Evolutionary conservation across 257 asterid species (phyloP).

Genomic region (Solanum peruvianum): DNA sequence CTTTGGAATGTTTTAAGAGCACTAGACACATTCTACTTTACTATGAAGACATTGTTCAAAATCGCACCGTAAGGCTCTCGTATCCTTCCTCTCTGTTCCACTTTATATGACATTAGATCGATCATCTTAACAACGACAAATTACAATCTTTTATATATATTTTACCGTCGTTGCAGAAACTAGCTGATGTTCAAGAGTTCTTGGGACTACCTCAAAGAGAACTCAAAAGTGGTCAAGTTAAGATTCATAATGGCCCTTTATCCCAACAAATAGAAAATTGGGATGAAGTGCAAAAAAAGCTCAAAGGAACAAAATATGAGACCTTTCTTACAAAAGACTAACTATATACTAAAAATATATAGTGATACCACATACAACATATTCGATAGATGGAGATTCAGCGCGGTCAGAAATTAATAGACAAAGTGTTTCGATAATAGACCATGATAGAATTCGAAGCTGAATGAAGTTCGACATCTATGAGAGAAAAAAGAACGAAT

Average conservation of each 20-base stretch:
- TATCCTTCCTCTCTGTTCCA: background rate
- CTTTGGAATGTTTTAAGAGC: slow-evolving; percentile 52
- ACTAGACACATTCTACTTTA: slow-evolving; percentile 54
- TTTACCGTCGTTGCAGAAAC: slow-evolving; percentile 33
- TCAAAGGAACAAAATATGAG: slow-evolving; percentile 51
- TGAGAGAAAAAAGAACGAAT: background rate
- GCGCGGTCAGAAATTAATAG: background rate
- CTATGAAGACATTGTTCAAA: slow-evolving; percentile 64
- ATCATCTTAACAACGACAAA: background rate
- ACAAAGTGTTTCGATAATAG: background rate
- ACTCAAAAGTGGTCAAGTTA: slow-evolving; percentile 62
- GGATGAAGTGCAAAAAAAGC: slow-evolving; percentile 31
- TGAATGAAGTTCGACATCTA: background rate
- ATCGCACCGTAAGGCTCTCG: slow-evolving; percentile 31
- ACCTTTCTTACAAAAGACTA: slow-evolving; percentile 23
- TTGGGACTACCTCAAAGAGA: slow-evolving; percentile 50
- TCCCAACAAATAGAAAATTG: slow-evolving; percentile 43
- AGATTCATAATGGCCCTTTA: slow-evolving; percentile 59
- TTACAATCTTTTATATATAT: background rate
- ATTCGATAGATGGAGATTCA: background rate
- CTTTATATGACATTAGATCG: background rate
- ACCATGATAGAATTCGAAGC: background rate
- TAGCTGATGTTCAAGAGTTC: slow-evolving; percentile 60
- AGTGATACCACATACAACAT: background rate
- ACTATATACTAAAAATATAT: background rate